Evolutionary conservation across 2,329 filamentous ascomycete species (phyloP), one percentile per base, ranked within the genome.

Genomic region (Balansia obtecta): DNA sequence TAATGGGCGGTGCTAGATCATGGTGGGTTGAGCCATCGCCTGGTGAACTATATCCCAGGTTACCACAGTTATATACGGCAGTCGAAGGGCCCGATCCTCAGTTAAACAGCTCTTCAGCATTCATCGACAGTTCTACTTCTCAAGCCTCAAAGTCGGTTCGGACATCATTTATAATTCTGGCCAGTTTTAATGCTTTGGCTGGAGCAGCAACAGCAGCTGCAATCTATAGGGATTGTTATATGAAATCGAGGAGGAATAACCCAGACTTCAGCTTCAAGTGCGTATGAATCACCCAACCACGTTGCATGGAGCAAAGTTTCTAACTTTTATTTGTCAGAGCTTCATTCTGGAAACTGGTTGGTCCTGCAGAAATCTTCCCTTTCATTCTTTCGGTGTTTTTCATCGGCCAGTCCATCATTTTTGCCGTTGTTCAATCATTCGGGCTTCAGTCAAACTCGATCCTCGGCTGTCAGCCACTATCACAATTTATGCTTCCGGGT

Each of bases 401-500:
- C 57, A 65, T 76, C 18, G 63, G 77, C 33, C 80, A 84, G 61
- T 74, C 76, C 49, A 69, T 78, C 45, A 68, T 74, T 6, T 83
- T 82, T 63, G 73, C 76, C 32, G 70, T 70, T 42, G 72, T 73
- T 27, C 80, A 83, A 61, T 72, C 75, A 13, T 72, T 70, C 49
- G 80, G 80, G 32, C 62, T 83, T 13, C 58, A 72, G 42, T 65
- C 67, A 16, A 61, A 81, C 13, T 68, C 78, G 55, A 73, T 71
- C 47, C 59, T 66, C 16, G 74, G 75, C 20, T 84, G 80, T 59
- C 68, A 71, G 12, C 56, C 69, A 16, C 69, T 79, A 38, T 76
- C 79, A 6, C 75, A 80, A 57, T 65, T 79, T 34, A 75, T 81
- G 73, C 71, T 81, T 56, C 77, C 79, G 60, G 77, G 80, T 82